Base-by-base conservation (phyloP, 139 green algal species). In the Monoraphidium neglectum region DNA sequence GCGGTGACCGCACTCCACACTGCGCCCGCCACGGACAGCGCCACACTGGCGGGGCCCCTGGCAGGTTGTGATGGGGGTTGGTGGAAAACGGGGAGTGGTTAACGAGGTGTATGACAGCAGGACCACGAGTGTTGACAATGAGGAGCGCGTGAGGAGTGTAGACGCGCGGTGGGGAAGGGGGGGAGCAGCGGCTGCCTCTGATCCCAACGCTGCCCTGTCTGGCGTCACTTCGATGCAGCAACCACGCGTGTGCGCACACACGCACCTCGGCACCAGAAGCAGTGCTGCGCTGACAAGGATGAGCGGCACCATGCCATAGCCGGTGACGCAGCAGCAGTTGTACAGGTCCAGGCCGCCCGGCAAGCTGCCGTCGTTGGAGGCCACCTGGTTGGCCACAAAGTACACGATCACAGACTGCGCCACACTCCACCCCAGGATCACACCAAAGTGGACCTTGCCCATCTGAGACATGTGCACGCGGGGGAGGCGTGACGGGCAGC, bases 381-480 rank as follows among this genome's bases (percentile, higher is more conserved):
- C 76, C 21, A 93, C 78, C 70, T 91, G 86, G 66, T 87, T 86
- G 46, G 88, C 70, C 26, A 93, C 37, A 53, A 87, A 89, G 88
- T 91, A 98, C 15, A 98, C 53, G 37, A 94, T 74, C 3, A 86
- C 72, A 21, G 85, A 91, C 49, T 88, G 90, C n/a, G 96, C 84
- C 5, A 95, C 90, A 38, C 83, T 93, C 95, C 95, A 98, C 24
- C 95, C 95, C 37, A 98, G 80, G 64, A 98, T 94, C 63, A 98
- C 87, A 16, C 95, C 95, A 86, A 98, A 97, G 78, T 98, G 93
- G 26, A 98, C 82, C 77, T 97, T 98, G 54, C 90, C 94, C 59
- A 90, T 88, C 92, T 97, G 85, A 46, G 43, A 64, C 6, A 21
- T n/a, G 10, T 2, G 47, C 13, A n/a, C 8, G 30, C 47, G 64